Evolutionary conservation across 257 asterid genomes (phyloP).

Genomic region (Przewalskia tangutica): DNA sequence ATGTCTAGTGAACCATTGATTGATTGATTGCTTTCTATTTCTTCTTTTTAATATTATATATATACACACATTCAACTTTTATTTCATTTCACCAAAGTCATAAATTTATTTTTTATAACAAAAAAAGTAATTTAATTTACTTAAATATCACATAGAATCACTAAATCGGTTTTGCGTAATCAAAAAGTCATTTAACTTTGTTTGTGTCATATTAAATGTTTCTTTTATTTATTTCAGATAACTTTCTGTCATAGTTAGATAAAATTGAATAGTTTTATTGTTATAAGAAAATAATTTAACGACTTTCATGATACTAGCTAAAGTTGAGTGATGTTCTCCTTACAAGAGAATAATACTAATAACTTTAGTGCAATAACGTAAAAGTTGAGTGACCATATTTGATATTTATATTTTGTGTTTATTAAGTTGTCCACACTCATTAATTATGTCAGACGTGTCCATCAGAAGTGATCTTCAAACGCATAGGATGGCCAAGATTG

Average conservation of each 20-base stretch:
- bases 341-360: not conserved
- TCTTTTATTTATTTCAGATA: no score
- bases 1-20: not conserved
- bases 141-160: no score
- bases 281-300: no score
- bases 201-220: no score
- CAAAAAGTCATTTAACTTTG: no score
- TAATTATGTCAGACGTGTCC: conserved; percentile 12
- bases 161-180: no score
- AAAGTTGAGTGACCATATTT: not conserved
- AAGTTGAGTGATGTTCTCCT: not conserved
- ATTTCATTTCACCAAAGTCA: not conserved
- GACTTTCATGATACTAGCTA: not conserved
- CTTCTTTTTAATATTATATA: not conserved
- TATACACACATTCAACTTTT: not conserved
- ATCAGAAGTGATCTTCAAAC: conserved; percentile 20
- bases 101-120: not conserved
- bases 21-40: not conserved
- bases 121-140: no score
- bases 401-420: not conserved
- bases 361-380: not conserved
- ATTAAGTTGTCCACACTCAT: conserved; percentile 12
- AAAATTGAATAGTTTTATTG: no score
- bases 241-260: not conserved
- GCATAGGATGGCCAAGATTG: conserved; percentile 13